phyloP scores from a whole-genome alignment of 305 asterid genomes.

The Ilex paraguariensis region DNA sequence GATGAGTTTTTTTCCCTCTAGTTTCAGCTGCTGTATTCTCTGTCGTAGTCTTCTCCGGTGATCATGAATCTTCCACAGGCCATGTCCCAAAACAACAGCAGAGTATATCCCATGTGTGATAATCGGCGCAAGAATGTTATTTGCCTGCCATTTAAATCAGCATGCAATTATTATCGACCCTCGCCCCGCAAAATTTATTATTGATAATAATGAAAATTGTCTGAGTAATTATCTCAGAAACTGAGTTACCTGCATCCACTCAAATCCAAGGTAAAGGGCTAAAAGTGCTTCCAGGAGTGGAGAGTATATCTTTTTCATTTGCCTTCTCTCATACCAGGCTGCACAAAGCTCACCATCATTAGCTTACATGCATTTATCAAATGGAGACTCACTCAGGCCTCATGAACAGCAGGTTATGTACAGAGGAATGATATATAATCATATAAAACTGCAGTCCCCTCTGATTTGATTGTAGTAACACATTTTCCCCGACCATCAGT shows the following conservation, averaged over 20 bases:
- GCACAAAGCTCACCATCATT: constrained; percentile 16
- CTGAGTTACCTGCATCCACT: constrained; percentile 79
- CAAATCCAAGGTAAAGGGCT: constrained; percentile 92
- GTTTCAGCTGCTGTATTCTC: constrained; percentile 69
- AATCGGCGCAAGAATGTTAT: constrained; percentile 83
- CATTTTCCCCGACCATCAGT: no score
- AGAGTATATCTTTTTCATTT: constrained; percentile 93
- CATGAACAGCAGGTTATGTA: no score
- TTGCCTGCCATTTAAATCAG: constrained; percentile 42
- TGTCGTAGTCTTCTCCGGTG: constrained; percentile 70
- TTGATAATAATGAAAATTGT: background rate
- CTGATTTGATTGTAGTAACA: no score
- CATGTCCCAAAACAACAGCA: constrained; percentile 75
- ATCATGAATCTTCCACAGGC: constrained; percentile 89
- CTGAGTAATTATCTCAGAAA: background rate
- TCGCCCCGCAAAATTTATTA: background rate
- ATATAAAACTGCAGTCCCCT: no score
- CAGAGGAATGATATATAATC: no score
- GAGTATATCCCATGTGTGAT: constrained; percentile 93
- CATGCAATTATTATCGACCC: background rate
- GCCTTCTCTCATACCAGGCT: constrained; percentile 96
- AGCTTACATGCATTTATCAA: no score
- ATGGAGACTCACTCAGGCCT: no score
- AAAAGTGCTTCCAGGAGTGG: constrained; percentile 74
- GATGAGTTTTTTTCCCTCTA: constrained; percentile 32